Evolutionary conservation across 345 rosid genomes (phyloP).

Genomic region (Brassica rapa): DNA sequence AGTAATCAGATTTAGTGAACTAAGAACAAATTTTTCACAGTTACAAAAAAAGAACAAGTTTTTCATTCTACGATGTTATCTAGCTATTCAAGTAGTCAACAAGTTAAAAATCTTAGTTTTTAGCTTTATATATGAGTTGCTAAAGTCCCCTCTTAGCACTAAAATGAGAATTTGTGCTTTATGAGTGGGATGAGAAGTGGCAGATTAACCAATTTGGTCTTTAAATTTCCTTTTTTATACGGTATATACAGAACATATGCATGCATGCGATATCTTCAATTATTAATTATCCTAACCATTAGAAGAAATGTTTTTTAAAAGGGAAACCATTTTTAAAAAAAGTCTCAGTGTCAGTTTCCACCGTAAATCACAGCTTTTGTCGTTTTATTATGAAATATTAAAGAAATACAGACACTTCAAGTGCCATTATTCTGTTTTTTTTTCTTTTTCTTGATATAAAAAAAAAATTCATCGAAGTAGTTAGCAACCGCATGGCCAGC

Average conservation of each 20-base stretch:
- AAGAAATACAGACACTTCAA: constrained; percentile 16
- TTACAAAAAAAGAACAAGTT: not conserved
- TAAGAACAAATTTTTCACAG: not conserved
- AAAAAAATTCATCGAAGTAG: no score
- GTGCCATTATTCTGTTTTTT: constrained; percentile 19
- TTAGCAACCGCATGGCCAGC: no score
- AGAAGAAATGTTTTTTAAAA: constrained; percentile 5
- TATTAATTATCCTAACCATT: not conserved
- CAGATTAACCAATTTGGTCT: not conserved
- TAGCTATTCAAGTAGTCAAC: not conserved
- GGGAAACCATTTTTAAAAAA: not conserved
- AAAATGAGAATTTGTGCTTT: not conserved
- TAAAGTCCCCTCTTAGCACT: not conserved
- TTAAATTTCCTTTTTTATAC: not conserved
- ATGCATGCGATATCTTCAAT: constrained; percentile 1
- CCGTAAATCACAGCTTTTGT: constrained; percentile 29
- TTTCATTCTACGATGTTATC: not conserved
- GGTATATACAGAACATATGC: not conserved
- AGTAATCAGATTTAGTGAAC: not conserved
- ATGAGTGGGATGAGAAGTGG: not conserved
- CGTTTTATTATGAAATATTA: not conserved
- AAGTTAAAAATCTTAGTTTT: not conserved
- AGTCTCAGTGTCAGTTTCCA: constrained; percentile 31
- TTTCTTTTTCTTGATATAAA: no score
- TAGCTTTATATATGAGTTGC: not conserved